Evolutionary conservation across 106 monocot genomes (phyloP).

Genomic region (Dendrobium officinale): DNA sequence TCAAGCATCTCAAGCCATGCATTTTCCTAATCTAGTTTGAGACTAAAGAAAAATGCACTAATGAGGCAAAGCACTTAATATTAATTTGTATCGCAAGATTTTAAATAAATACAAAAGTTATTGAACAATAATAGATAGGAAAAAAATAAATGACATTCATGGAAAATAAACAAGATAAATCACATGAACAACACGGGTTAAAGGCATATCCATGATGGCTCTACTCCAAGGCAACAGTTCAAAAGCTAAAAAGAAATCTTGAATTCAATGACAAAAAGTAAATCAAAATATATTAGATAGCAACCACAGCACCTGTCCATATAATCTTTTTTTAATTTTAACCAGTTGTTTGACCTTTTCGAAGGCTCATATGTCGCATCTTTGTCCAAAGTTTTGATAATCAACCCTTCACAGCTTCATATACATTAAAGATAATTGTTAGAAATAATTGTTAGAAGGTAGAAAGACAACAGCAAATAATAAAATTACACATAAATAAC

Average conservation of each 20-base stretch:
- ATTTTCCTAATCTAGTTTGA: too few relatives aligned
- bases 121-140: neutral
- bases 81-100: neutral
- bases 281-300: neutral
- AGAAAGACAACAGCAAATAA: neutral
- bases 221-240: neutral
- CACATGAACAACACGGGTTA: neutral
- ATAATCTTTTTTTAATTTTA: conserved; percentile 98
- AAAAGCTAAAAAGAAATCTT: neutral
- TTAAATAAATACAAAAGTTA: neutral
- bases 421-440: conserved; percentile 1
- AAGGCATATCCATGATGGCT: neutral
- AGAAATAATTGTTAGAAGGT: neutral
- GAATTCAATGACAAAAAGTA: conserved; percentile 1
- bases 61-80: neutral
- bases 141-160: neutral
- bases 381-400: conserved; percentile 91
- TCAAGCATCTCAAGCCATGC: too few relatives aligned
- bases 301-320: conserved; percentile 77
- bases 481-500: neutral
- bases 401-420: conserved; percentile 94
- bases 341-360: conserved; percentile 95
- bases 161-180: neutral
- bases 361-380: conserved; percentile 99
- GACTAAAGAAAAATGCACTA: neutral